phyloP scores from a whole-genome alignment of 2,329 filamentous ascomycete genomes.

The Hirsutella rhossiliensis region DNA sequence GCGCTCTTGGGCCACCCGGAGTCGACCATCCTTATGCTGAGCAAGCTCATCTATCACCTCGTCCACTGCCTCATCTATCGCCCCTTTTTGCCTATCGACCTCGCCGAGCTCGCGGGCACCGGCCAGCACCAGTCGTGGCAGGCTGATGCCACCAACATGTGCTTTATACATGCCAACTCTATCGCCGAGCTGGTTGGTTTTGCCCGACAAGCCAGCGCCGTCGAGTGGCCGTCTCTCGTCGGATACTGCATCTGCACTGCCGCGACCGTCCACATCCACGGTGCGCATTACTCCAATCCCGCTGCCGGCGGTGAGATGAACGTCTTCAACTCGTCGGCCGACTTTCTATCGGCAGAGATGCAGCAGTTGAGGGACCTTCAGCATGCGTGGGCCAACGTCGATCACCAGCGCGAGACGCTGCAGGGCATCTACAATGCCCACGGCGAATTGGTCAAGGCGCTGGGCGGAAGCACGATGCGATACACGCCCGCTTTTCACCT shows the following conservation, averaged over 20 bases:
- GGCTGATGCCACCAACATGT: slow-evolving; percentile 80
- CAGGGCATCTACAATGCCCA: slow-evolving; percentile 72
- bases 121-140: slow-evolving; percentile 88
- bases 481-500: slow-evolving; percentile 73
- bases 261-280: slow-evolving; percentile 79
- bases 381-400: slow-evolving; percentile 64
- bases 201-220: slow-evolving; percentile 58
- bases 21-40: slow-evolving; percentile 66
- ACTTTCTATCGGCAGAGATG: slow-evolving; percentile 69
- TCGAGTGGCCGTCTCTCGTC: slow-evolving; percentile 80
- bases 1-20: slow-evolving; percentile 66
- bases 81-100: slow-evolving; percentile 74
- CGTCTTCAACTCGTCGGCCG: slow-evolving; percentile 49
- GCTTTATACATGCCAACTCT: slow-evolving; percentile 76
- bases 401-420: slow-evolving; percentile 69
- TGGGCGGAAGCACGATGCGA: slow-evolving; percentile 52
- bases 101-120: slow-evolving; percentile 66
- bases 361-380: slow-evolving; percentile 65
- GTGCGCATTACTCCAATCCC: slow-evolving; percentile 59
- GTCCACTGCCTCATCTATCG: slow-evolving; percentile 81
- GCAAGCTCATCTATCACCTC: slow-evolving; percentile 78
- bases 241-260: slow-evolving; percentile 81
- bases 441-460: slow-evolving; percentile 61
- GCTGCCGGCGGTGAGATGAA: slow-evolving; percentile 39
- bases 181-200: slow-evolving; percentile 75